Base-by-base conservation (phyloP, 1,284 basidiomycete genomes). In the Ustilago xerochloae region DNA sequence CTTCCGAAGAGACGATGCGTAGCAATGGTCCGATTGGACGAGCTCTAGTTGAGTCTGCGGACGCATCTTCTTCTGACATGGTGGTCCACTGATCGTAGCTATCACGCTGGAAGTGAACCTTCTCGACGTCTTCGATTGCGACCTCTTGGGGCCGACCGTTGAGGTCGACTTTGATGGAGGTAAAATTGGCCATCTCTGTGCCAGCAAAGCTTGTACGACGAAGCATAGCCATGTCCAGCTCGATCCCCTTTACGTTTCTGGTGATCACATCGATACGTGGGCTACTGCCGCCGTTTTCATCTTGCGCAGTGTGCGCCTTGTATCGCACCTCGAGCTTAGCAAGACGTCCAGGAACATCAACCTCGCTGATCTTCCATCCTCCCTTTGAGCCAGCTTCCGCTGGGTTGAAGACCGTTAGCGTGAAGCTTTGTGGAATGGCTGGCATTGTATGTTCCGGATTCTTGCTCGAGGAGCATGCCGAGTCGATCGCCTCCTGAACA, bases 391-490 rank as follows among this genome's bases (percentile, higher is more conserved):
- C 90, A 57, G 88, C 89, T 76, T 91, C 91, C 2, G 84, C 69
- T 2, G 92, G 91, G 35, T 87, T 85, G 4, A 89, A 87, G 1
- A 90, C 89, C 0, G 91, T 92, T 45, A 93, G 80, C 1, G 90
- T 91, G 79, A 92, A 92, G 2, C 20, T 41, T 13, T 59, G 29
- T 1, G 52, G 58, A 15, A 77, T 57, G 38, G 52, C 39, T 59
- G 35, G 65, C 67, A 66, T 55, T 29, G 20, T 33, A 56, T 38
- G 56, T 32, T 22, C 69, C 6, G 53, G 47, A 35, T 70, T 70
- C 26, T 26, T 55, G 20, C 32, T 56, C 12, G 52, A 51, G 5
- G 41, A 48, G 30, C 35, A 68, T 15, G 22, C 45, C 18, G 51
- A 57, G n/a, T 62, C 54, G 24, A 78, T 50, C 3, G 92, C 92